These are phyloP conservation scores for Baeospora myosura DNA, from an alignment of 1,284 basidiomycete genomes.

Conservation along the genomic window DNA sequence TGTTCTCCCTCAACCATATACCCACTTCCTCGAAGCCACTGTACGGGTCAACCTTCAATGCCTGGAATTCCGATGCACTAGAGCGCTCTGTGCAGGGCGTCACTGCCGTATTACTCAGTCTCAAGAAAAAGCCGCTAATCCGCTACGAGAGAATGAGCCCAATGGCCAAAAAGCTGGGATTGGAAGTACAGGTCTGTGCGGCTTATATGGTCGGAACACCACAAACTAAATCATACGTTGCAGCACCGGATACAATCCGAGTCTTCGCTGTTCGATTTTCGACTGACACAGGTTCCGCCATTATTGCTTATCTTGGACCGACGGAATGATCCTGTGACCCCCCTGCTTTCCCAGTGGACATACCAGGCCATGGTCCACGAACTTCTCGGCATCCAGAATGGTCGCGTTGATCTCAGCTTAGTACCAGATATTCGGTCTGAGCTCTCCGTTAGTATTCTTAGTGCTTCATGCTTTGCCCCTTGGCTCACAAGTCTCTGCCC, in stretches of 20 bases:
- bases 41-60: constrained; percentile 59
- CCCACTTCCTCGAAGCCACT: constrained; percentile 58
- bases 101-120: constrained; percentile 81
- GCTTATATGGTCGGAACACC: constrained; percentile 1
- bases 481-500: constrained; percentile 8
- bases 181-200: constrained; percentile 70
- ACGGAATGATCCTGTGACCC: constrained; percentile 95
- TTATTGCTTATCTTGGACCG: constrained; percentile 80
- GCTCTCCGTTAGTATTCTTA: constrained; percentile 54
- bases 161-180: constrained; percentile 86
- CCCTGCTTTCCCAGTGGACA: constrained; percentile 97
- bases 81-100: constrained; percentile 78
- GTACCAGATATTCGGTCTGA: constrained; percentile 88
- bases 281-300: constrained; percentile 68
- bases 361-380: constrained; percentile 99
- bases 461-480: neutral
- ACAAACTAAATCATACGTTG: constrained; percentile 9
- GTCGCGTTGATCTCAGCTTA: constrained; percentile 77
- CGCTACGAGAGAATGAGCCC: constrained; percentile 91
- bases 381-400: constrained; percentile 89
- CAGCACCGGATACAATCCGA: constrained; percentile 72
- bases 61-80: constrained; percentile 72
- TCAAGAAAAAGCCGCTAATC: constrained; percentile 94
- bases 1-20: constrained; percentile 84
- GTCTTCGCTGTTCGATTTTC: constrained; percentile 70